Evolutionary conservation across 306 rosid species (phyloP).

Genomic region (Inga leiocalycina): DNA sequence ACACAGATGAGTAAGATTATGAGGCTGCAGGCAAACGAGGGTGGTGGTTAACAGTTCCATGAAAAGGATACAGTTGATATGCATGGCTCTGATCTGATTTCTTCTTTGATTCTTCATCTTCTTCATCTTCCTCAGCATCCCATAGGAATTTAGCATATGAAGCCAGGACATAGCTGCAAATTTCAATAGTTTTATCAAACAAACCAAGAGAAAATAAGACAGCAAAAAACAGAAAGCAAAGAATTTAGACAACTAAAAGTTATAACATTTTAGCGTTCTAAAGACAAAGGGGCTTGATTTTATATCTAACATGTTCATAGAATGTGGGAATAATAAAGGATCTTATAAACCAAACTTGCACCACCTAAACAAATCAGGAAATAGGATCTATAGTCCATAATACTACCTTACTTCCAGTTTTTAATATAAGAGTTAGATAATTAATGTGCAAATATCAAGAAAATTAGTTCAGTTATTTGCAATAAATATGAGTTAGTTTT

Average conservation of each 20-base stretch:
- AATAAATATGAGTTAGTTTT: too few relatives aligned
- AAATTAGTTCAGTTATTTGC: too few relatives aligned
- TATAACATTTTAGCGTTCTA: not conserved
- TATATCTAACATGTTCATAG: not conserved
- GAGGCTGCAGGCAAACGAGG: constrained; percentile 54
- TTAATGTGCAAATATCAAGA: too few relatives aligned
- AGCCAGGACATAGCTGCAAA: constrained; percentile 75
- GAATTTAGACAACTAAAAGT: not conserved
- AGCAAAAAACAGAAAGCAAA: not conserved
- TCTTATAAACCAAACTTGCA: not conserved
- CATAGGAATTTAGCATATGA: constrained; percentile 84
- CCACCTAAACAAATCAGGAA: not conserved
- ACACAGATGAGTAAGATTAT: constrained; percentile 14
- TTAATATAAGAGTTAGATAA: too few relatives aligned
- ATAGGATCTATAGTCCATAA: not conserved
- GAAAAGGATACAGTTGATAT: constrained; percentile 32
- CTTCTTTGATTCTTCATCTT: constrained; percentile 32
- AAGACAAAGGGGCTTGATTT: not conserved
- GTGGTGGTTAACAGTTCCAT: constrained; percentile 36
- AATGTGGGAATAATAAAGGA: not conserved
- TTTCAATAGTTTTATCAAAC: constrained; percentile 29
- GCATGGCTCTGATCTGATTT: constrained; percentile 36
- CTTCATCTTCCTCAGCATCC: constrained; percentile 72
- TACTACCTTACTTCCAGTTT: not conserved
- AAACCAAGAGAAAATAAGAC: not conserved